These are phyloP conservation scores for Papiliotrema laurentii DNA, from an alignment of 1,284 basidiomycete species.

Conservation along the genomic window DNA sequence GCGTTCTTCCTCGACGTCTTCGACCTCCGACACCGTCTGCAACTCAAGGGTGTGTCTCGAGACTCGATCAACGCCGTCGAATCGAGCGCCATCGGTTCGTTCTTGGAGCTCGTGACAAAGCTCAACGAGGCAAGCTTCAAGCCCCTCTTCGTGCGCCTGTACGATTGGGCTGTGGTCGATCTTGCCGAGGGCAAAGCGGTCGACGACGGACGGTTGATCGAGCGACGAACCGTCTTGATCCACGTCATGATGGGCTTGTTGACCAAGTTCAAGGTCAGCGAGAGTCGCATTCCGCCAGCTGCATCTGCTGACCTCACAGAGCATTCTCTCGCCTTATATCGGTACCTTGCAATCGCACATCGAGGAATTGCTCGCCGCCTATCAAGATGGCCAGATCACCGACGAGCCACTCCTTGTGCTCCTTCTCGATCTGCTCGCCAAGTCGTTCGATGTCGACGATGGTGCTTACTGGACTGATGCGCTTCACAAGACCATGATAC, in stretches of 20 bases:
- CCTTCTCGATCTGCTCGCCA: conserved; percentile 61
- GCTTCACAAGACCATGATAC: conserved; percentile 61
- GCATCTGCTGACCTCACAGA: conserved; percentile 49
- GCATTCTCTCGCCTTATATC: conserved; percentile 87
- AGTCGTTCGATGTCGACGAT: conserved; percentile 74
- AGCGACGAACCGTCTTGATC: conserved; percentile 63
- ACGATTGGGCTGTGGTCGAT: conserved; percentile 87
- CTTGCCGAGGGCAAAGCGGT: conserved; percentile 49
- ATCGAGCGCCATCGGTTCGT: conserved; percentile 59
- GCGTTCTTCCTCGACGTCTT: conserved; percentile 78
- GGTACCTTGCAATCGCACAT: conserved; percentile 67
- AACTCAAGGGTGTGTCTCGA: conserved; percentile 31
- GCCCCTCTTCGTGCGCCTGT: conserved; percentile 84
- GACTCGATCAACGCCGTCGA: conserved; percentile 51
- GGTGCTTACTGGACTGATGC: conserved; percentile 86
- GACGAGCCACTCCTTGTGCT: conserved; percentile 59
- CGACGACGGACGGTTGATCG: conserved; percentile 28
- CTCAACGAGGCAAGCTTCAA: conserved; percentile 90
- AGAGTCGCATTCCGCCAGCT: no score
- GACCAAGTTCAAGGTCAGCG: conserved; percentile 73
- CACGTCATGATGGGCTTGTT: conserved; percentile 67
- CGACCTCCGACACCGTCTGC: conserved; percentile 55
- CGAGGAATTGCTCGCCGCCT: conserved; percentile 60
- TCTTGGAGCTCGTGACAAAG: conserved; percentile 85
- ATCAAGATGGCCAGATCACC: conserved; percentile 36